Evolutionary conservation across 148 eudicot species (phyloP).

Genomic region (Dianthus caryophyllus): DNA sequence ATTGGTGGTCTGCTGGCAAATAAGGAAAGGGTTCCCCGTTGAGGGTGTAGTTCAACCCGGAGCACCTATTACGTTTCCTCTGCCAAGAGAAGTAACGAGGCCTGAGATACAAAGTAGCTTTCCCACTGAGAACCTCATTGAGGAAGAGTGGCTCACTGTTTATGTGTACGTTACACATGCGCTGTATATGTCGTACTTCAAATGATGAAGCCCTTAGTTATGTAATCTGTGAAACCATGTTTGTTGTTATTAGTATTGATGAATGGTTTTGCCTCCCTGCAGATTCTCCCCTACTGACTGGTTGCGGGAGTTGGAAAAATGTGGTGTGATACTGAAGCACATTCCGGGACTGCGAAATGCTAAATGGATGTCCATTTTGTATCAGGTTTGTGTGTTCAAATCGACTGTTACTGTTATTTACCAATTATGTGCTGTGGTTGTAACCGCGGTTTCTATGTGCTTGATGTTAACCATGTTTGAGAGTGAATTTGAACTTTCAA

Average conservation of each 20-base stretch:
- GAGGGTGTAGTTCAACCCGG: conserved; percentile 84
- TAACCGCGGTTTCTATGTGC: not conserved
- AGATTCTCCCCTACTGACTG: conserved; percentile 91
- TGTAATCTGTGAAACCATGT: not conserved
- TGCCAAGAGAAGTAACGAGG: conserved; percentile 85
- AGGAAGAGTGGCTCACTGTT: conserved; percentile 98
- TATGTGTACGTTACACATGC: conserved; percentile 54
- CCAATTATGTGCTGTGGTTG: conserved; percentile 4
- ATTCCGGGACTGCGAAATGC: conserved; percentile 93
- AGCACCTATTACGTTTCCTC: conserved; percentile 75
- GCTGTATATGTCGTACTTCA: too few relatives aligned
- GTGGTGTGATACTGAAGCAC: conserved; percentile 81
- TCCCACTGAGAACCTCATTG: conserved; percentile 57
- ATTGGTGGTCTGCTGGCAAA: conserved; percentile 77
- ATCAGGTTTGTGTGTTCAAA: conserved; percentile 50
- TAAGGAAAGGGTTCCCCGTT: conserved; percentile 91
- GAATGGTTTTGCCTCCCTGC: conserved; percentile 10
- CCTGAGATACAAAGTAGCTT: conserved; percentile 68
- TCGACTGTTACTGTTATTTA: not conserved
- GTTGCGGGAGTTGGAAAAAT: conserved; percentile 90
- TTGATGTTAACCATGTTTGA: not conserved
- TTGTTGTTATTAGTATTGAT: not conserved
- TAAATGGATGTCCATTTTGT: conserved; percentile 95
- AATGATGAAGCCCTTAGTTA: not conserved
- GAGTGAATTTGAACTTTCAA: not conserved